Percentiles rank a stretch among this genome's conserved stretches.
Conservation (phyloP, 75 land plant genomes). For the Sequoiadendron giganteum region DNA sequence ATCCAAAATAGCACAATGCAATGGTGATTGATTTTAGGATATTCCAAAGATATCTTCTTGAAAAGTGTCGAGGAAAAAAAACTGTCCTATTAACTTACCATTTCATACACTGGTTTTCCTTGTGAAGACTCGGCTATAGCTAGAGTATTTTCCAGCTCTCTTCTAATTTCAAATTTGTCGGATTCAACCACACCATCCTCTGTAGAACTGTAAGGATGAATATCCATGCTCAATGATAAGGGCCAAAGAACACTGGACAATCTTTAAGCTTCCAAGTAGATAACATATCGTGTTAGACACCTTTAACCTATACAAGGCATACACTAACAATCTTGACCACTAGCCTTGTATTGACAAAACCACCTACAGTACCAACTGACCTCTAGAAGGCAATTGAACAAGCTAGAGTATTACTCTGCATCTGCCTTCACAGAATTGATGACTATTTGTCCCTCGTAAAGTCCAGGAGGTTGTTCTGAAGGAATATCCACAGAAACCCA, state of each 20-base stretch:
- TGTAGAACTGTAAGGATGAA: conserved; percentile 4
- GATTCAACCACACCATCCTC: conserved; percentile 2
- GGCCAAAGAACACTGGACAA: not conserved
- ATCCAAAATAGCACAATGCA: conserved; percentile 10
- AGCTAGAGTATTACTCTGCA: conserved; percentile 63
- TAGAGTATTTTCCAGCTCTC: conserved; percentile 7
- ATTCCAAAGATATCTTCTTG: not conserved
- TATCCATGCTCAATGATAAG: not conserved
- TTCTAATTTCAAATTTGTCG: conserved; percentile 13
- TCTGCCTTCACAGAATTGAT: conserved; percentile 69
- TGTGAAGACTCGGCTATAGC: conserved; percentile 44
- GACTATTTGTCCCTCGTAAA: conserved; percentile 80
- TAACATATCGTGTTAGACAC: not conserved
- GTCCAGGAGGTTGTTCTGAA: conserved; percentile 75
- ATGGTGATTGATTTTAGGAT: not conserved
- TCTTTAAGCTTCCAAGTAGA: not conserved
- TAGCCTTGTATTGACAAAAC: conserved; percentile 8
- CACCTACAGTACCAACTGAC: conserved; percentile 20
- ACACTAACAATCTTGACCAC: conserved; percentile 7
- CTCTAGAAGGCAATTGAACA: conserved; percentile 26
- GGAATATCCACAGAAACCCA: conserved; percentile 97
- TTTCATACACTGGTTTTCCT: conserved; percentile 44
- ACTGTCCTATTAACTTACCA: conserved; percentile 28
- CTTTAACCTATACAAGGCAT: conserved; percentile 11
- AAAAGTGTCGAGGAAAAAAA: not conserved